Conservation (phyloP, 148 eudicot genomes). For the Vaccinium macrocarpon region DNA sequence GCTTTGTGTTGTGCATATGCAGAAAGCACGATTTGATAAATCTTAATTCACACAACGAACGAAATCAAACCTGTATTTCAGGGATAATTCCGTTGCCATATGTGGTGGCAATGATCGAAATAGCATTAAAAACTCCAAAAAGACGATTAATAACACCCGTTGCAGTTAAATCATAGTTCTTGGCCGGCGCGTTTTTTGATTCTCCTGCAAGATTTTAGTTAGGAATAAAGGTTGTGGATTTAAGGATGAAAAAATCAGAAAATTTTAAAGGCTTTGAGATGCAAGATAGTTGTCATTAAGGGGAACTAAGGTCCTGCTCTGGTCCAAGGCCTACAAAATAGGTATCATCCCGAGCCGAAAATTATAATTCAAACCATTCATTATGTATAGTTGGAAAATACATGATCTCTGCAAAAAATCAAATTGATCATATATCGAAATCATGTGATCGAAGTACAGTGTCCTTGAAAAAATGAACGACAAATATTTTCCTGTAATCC, state of each 20-base stretch:
- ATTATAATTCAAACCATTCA: too few species aligned
- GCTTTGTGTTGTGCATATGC: background rate
- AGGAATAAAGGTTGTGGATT: background rate
- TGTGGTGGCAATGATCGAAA: constrained; percentile 62
- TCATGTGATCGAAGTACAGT: too few species aligned
- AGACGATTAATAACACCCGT: constrained; percentile 36
- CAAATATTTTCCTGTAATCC: too few species aligned
- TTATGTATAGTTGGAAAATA: too few species aligned
- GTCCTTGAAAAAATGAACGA: too few species aligned
- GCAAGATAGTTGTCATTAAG: background rate
- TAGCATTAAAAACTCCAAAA: constrained; percentile 57
- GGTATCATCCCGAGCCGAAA: too few species aligned
- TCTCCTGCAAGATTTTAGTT: constrained; percentile 30
- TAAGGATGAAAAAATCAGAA: background rate
- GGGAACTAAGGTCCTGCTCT: background rate
- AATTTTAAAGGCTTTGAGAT: background rate
- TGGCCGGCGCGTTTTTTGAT: constrained; percentile 45
- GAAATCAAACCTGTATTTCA: constrained; percentile 58
- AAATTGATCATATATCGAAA: too few species aligned
- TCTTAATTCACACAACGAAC: background rate
- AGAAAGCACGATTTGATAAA: background rate
- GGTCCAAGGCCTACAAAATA: too few species aligned
- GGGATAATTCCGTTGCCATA: constrained; percentile 80
- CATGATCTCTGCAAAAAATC: too few species aligned
- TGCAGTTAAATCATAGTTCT: constrained; percentile 42